Evolutionary conservation across 805 yeast species (phyloP), one percentile per base, ranked within the genome.

Genomic region (Spathaspora sp.): DNA sequence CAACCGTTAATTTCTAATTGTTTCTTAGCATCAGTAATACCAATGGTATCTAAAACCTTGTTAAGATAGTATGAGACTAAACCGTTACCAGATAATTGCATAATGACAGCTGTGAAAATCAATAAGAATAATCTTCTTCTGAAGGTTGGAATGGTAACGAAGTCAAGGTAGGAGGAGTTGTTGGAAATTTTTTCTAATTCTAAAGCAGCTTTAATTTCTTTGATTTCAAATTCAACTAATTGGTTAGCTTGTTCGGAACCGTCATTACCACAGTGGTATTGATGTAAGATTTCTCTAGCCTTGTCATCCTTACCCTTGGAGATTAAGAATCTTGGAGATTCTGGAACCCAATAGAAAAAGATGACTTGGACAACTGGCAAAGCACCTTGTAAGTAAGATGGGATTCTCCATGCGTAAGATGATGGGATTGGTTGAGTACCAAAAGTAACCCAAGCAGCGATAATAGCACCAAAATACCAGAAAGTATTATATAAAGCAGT

Each of bases 11-110:
- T 73, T 47, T 75, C 61, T 50, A 80, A 70, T 63, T 80, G 80
- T 50, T 66, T 63, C 46, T 64, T 64, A 20, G 71, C 65, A n/a
- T 68, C 69, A 46, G 78, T 77, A 58, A 80, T 76, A 52, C 85
- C 85, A 60, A 81, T 79, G 23, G 81, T 74, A 52, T 65, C 60
- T 55, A 81, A 70, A 12, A 82, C 85, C 57, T 72, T 69, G 52
- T 72, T 67, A 55, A 80, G 66, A 62, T 79, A 79, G 69, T 78
- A 79, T 4, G 81, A 74, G 20, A 78, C 79, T 53, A 79, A 65
- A 51, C 80, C 81, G 57, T 77, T 78, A 59, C 84, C 84, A n/a
- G 81, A 74, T 42, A 76, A 58, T 58, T 77, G 81, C 75, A 68
- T 69, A 54, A 74, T 59, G 26, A 62, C 54, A 43, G 72, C 73